These are phyloP conservation scores for Puya raimondii DNA, from an alignment of 176 grass and related monocot species.

Conservation along the genomic window DNA sequence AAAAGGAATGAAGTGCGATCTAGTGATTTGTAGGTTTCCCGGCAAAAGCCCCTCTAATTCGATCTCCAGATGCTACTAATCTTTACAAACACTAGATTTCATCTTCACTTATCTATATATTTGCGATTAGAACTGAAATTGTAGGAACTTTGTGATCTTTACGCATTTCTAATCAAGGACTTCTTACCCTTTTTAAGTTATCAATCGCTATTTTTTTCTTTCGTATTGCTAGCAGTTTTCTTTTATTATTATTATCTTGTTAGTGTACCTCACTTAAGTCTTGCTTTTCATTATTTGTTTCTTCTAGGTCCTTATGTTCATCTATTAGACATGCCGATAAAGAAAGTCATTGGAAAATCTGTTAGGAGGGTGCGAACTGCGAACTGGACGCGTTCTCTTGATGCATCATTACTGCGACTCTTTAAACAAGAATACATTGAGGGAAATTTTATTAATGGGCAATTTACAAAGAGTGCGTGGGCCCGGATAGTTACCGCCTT, in stretches of 20 bases:
- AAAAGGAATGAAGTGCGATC: too few relatives aligned
- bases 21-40: too few relatives aligned
- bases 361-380: background rate
- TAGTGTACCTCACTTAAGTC: background rate
- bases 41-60: too few relatives aligned
- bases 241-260: background rate
- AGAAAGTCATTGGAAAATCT: slow-evolving; percentile 2
- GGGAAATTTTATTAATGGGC: background rate
- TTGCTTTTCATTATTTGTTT: background rate
- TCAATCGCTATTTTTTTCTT: background rate
- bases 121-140: too few relatives aligned
- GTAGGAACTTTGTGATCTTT: background rate
- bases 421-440: slow-evolving; percentile 6
- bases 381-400: background rate
- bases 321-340: slow-evolving; percentile 1
- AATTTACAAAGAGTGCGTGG: slow-evolving; percentile 3
- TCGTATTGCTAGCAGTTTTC: background rate
- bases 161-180: background rate
- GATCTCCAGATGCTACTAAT: too few relatives aligned
- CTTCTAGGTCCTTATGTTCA: background rate
- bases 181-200: background rate
- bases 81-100: too few relatives aligned
- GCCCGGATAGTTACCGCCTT: slow-evolving; percentile 1
- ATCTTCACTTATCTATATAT: too few relatives aligned
- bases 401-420: background rate